Percentiles rank a stretch among this genome's conserved stretches.
Conservation (phyloP, 768 basidiomycete genomes). For the Plicaturopsis crispa region DNA sequence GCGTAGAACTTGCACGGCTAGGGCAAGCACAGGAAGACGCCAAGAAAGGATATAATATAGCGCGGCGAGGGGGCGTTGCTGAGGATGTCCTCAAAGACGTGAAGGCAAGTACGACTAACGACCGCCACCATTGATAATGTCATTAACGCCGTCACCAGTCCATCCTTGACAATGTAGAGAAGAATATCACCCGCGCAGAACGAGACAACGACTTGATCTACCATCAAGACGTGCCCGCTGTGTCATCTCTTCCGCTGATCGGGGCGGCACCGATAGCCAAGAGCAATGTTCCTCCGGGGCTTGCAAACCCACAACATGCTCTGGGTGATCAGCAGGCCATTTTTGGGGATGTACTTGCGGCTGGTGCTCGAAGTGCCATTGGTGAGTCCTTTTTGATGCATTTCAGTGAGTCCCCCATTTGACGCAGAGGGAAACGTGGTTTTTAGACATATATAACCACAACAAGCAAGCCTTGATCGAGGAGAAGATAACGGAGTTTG, state of each 20-base stretch:
- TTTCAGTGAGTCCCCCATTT: background rate
- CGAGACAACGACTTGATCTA: conserved; percentile 96
- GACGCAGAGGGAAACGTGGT: background rate
- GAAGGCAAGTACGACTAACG: conserved; percentile 39
- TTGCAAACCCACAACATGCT: conserved; percentile 50
- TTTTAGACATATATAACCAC: conserved; percentile 77
- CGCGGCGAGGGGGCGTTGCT: conserved; percentile 54
- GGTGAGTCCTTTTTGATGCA: conserved; percentile 48
- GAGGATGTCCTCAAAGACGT: conserved; percentile 67
- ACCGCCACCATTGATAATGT: background rate
- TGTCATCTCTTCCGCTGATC: conserved; percentile 59
- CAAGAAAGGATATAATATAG: conserved; percentile 63
- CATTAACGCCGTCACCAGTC: conserved; percentile 41
- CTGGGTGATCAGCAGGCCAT: conserved; percentile 49
- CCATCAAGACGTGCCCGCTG: conserved; percentile 76
- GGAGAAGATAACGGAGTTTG: conserved; percentile 54
- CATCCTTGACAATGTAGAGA: conserved; percentile 62
- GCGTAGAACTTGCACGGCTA: conserved; percentile 77
- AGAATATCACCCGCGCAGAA: conserved; percentile 60
- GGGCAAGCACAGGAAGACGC: conserved; percentile 57
- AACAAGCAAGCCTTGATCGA: conserved; percentile 64
- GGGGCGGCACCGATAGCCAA: conserved; percentile 61
- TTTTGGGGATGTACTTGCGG: conserved; percentile 71
- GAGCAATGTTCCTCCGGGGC: conserved; percentile 42
- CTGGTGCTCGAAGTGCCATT: conserved; percentile 85